Conservation (phyloP, 352 stramenopile genomes). For the Phytophthora constricta region DNA sequence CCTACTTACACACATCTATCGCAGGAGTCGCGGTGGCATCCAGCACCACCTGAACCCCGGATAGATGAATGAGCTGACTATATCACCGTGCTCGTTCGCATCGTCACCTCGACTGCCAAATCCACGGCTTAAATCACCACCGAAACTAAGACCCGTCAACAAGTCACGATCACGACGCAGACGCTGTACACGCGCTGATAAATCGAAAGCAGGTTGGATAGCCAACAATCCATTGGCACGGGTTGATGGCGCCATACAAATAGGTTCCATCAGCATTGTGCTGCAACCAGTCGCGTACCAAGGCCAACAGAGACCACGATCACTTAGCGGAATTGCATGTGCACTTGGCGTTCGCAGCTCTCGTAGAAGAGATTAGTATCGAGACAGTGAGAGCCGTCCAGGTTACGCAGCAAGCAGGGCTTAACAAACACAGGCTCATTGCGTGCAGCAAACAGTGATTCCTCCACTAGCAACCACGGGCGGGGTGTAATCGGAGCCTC, state of each 20-base stretch:
- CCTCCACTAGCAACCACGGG: too few relatives aligned
- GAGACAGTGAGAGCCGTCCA: conserved; percentile 53
- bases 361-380: conserved; percentile 66
- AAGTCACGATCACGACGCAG: conserved; percentile 56
- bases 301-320: conserved; percentile 35
- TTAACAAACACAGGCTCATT: conserved; percentile 40
- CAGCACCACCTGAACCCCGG: conserved; percentile 35
- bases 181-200: conserved; percentile 42
- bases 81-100: conserved; percentile 23
- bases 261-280: conserved; percentile 38
- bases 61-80: conserved; percentile 38
- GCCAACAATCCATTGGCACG: conserved; percentile 69
- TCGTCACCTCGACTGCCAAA: conserved; percentile 46
- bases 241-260: conserved; percentile 61
- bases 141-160: conserved; percentile 47
- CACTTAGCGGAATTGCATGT: conserved; percentile 61
- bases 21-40: too few relatives aligned
- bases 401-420: conserved; percentile 34
- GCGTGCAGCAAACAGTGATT: too few relatives aligned
- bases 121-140: conserved; percentile 42
- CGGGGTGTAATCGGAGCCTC: too few relatives aligned
- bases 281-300: conserved; percentile 56
- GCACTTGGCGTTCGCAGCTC: conserved; percentile 80
- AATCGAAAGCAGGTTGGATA: conserved; percentile 78
- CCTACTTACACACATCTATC: too few relatives aligned